Evolutionary conservation across 169 alveolate species (phyloP).

Genomic region (Besnoitia besnoiti): DNA sequence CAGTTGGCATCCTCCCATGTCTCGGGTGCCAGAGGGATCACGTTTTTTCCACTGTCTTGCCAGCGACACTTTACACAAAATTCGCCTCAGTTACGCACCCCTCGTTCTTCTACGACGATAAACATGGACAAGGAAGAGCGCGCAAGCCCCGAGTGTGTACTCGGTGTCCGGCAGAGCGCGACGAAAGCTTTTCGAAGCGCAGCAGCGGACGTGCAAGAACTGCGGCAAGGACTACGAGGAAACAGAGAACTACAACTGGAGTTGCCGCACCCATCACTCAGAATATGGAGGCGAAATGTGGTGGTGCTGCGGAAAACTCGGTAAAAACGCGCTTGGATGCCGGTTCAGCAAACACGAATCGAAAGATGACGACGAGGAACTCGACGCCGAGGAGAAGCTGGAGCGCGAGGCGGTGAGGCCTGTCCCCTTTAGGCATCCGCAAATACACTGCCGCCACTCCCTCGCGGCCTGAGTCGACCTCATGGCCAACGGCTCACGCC

Average conservation of each 20-base stretch:
- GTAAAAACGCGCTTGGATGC: slow-evolving; percentile 81
- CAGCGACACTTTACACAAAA: too few relatives aligned
- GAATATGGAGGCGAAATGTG: slow-evolving; percentile 81
- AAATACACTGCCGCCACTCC: too few relatives aligned
- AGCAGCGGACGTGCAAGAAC: slow-evolving; percentile 62
- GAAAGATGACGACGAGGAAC: slow-evolving; percentile 84
- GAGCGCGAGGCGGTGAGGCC: slow-evolving; percentile 38
- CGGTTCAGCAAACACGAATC: slow-evolving; percentile 78
- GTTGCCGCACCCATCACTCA: slow-evolving; percentile 79
- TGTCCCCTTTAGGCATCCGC: too few relatives aligned
- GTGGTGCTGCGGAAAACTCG: slow-evolving; percentile 85
- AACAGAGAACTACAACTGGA: slow-evolving; percentile 81
- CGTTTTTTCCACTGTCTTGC: too few relatives aligned
- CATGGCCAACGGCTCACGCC: too few relatives aligned
- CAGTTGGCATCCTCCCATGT: too few relatives aligned
- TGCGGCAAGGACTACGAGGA: slow-evolving; percentile 74
- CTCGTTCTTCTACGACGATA: too few relatives aligned
- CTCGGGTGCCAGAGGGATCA: too few relatives aligned
- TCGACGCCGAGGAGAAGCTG: slow-evolving; percentile 55
- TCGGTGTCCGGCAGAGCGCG: slow-evolving; percentile 35
- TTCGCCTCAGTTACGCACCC: too few relatives aligned
- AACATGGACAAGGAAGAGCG: too few relatives aligned
- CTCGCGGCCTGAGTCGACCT: too few relatives aligned
- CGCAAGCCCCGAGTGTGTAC: too few relatives aligned
- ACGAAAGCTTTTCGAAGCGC: slow-evolving; percentile 48